Conservation (phyloP, 805 yeast genomes). For the Wickerhamiella parazyma region DNA sequence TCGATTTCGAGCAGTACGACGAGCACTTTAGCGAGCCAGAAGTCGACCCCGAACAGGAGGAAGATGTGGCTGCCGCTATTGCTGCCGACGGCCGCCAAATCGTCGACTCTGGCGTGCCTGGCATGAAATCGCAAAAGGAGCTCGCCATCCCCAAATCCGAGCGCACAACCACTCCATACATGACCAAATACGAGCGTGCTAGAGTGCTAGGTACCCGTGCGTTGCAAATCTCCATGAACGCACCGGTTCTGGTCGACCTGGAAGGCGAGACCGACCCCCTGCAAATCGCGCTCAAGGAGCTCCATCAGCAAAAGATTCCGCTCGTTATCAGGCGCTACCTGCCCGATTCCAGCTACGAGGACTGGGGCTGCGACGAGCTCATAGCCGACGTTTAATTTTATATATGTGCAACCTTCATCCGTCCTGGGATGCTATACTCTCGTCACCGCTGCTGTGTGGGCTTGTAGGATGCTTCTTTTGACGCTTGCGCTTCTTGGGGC, state of each 20-base stretch:
- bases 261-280: constrained; percentile 99
- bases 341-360: constrained; percentile 95
- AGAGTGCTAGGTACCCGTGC: constrained; percentile 97
- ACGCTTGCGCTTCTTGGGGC: no score
- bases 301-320: constrained; percentile 89
- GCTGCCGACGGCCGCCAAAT: constrained; percentile 63
- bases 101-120: constrained; percentile 45
- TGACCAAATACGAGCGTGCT: constrained; percentile 98
- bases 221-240: constrained; percentile 92
- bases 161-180: constrained; percentile 92
- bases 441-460: no score
- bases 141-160: constrained; percentile 80
- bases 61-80: constrained; percentile 33
- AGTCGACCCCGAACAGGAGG: constrained; percentile 32
- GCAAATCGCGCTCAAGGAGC: constrained; percentile 94
- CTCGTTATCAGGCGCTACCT: constrained; percentile 87
- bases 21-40: constrained; percentile 72
- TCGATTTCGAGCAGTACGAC: constrained; percentile 46
- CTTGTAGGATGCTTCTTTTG: no score
- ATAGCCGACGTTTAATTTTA: constrained; percentile 57
- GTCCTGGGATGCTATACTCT: not conserved
- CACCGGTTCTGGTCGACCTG: constrained; percentile 93
- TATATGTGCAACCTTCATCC: not conserved
- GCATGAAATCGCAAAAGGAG: constrained; percentile 58
- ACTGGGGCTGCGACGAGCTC: constrained; percentile 97